These are phyloP conservation scores for Chamaecrista fasciculata DNA, from an alignment of 306 rosid genomes.

Conservation along the genomic window DNA sequence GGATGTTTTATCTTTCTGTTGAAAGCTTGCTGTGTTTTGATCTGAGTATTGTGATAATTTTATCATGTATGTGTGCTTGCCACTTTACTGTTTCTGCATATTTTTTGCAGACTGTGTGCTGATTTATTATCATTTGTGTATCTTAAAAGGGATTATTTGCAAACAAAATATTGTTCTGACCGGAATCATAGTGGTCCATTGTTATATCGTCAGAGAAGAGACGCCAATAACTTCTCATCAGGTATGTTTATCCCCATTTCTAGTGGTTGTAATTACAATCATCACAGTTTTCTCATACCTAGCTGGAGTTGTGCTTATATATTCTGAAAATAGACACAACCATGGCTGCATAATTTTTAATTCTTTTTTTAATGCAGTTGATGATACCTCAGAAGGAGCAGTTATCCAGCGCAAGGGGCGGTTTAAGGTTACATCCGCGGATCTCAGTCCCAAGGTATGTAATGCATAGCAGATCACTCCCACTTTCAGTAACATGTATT, in stretches of 20 bases:
- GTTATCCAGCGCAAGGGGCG: conserved; percentile 85
- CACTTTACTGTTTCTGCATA: conserved; percentile 25
- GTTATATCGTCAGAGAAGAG: conserved; percentile 73
- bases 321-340: conserved; percentile 19
- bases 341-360: background rate
- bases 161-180: conserved; percentile 56
- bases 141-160: conserved; percentile 75
- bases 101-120: conserved; percentile 14
- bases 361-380: conserved; percentile 49
- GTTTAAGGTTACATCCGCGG: conserved; percentile 85
- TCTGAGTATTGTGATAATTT: conserved; percentile 13
- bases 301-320: background rate
- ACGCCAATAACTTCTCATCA: conserved; percentile 53
- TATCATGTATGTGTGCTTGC: background rate
- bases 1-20: conserved; percentile 10
- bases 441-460: conserved; percentile 77
- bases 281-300: conserved; percentile 11
- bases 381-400: conserved; percentile 77
- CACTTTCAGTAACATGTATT: background rate
- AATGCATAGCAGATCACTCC: conserved; percentile 5
- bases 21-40: conserved; percentile 17
- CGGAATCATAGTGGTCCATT: conserved; percentile 74
- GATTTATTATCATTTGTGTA: conserved; percentile 23
- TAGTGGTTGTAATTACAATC: background rate
- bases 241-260: conserved; percentile 48